Base-by-base conservation (phyloP, 768 basidiomycete genomes). In the Leccinum sublutescens region DNA sequence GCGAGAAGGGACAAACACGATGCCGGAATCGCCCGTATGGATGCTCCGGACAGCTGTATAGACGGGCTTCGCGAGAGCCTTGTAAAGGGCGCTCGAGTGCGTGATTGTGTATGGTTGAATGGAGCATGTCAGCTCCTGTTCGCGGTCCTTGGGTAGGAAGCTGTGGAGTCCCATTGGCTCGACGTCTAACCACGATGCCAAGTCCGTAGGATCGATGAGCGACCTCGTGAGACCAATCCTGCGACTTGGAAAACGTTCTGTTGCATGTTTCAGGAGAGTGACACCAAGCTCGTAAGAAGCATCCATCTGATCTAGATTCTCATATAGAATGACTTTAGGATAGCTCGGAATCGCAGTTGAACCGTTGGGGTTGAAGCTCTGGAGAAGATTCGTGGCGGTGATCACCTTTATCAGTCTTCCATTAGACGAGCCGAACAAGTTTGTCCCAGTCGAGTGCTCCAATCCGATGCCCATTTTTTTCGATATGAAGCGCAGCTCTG, bases 1-100 rank as follows among this genome's bases (percentile, higher is more conserved):
- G 7, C 87, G 85, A 47, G 95, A 94, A 3, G 97, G 91, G 1
- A 97, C 92, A 72, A 98, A 97, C 11, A 96, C 79, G 60, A 98
- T 82, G 0, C 87, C 82, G 3, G 81, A 77, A 57, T 82, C 81
- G 7, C 74, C 77, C 12, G 71, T 66, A 2, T 77, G 70, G 2
- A 76, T 76, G 14, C 75, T 68, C 58, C 75, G 81, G 59, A 97
- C 85, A n/a, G 86, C 86, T 10, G 85, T 75, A 73, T 95, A 91
- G 2, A 88, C 86, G 3, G 96, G 94, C 70, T 93, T 95, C 50
- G 90, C 85, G 88, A 98, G 97, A 2, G 87, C 83, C 67, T 95
- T 95, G 75, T 94, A 87, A 19, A 98, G 79, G 0, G 92, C 86
- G 0, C 89, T 82, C 4, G 95, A 97, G 66, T 94, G 86, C 0